Evolutionary conservation across 208 protist species (phyloP).

Genomic region (Herpetomonas muscarum): DNA sequence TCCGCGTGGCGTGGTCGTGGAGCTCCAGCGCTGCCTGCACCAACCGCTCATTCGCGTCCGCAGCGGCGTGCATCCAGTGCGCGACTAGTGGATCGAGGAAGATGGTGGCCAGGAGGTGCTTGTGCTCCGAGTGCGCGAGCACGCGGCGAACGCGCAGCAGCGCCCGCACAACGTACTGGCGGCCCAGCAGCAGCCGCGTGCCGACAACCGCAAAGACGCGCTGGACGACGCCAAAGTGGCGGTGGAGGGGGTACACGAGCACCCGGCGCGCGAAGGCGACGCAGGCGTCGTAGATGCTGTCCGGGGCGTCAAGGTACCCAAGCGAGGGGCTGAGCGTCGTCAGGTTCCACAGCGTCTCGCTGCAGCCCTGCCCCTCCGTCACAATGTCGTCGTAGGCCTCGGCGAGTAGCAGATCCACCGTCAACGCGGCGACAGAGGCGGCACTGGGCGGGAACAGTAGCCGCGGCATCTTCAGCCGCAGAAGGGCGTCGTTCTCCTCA

Average conservation of each 20-base stretch:
- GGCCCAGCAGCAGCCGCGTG: slow-evolving; percentile 65
- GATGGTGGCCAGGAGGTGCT: slow-evolving; percentile 72
- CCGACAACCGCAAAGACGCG: slow-evolving; percentile 69
- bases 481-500: slow-evolving; percentile 54
- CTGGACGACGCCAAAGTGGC: slow-evolving; percentile 73
- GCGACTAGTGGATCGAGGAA: slow-evolving; percentile 74
- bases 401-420: slow-evolving; percentile 77
- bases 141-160: slow-evolving; percentile 70
- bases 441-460: slow-evolving; percentile 56
- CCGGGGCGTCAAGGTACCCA: slow-evolving; percentile 73
- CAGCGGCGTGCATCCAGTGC: slow-evolving; percentile 62
- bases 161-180: slow-evolving; percentile 60
- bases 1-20: slow-evolving; percentile 60
- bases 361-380: slow-evolving; percentile 78
- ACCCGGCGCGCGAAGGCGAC: slow-evolving; percentile 69
- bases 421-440: slow-evolving; percentile 49
- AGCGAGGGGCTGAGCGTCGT: slow-evolving; percentile 77
- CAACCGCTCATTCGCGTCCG: slow-evolving; percentile 45
- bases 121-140: slow-evolving; percentile 77
- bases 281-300: slow-evolving; percentile 77
- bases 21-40: slow-evolving; percentile 51
- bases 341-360: slow-evolving; percentile 89
- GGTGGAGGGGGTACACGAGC: slow-evolving; percentile 82
- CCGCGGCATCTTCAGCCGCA: slow-evolving; percentile 33
- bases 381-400: slow-evolving; percentile 89